Percentiles rank a stretch among this genome's conserved stretches.
Conservation (phyloP, 352 stramenopile species). For the Discostella stelligera region DNA sequence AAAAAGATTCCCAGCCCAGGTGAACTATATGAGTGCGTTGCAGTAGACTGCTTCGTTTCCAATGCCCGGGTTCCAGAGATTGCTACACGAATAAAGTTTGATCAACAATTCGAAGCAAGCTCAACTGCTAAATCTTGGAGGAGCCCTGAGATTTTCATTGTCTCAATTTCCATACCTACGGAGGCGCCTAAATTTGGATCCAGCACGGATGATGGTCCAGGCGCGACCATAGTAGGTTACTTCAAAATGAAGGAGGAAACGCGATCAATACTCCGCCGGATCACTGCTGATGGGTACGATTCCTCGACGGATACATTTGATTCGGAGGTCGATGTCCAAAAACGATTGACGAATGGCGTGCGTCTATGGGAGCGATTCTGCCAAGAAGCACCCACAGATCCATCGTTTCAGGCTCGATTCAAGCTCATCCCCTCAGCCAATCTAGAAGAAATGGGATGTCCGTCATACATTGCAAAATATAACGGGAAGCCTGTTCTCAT, state of each 20-base stretch:
- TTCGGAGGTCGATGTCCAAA: constrained; percentile 54
- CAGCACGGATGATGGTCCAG: constrained; percentile 59
- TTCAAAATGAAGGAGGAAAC: constrained; percentile 78
- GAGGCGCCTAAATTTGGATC: constrained; percentile 67
- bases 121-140: constrained; percentile 71
- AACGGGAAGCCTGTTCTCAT: constrained; percentile 82
- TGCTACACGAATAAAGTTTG: constrained; percentile 55
- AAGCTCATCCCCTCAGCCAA: constrained; percentile 76
- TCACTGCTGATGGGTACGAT: constrained; percentile 74
- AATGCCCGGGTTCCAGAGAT: constrained; percentile 59
- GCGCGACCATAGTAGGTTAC: constrained; percentile 72
- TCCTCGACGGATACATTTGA: constrained; percentile 41
- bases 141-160: constrained; percentile 75
- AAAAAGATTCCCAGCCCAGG: constrained; percentile 70
- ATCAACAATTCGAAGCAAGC: constrained; percentile 48
- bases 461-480: constrained; percentile 80
- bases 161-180: constrained; percentile 71
- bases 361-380: constrained; percentile 78
- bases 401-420: constrained; percentile 73
- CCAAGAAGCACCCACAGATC: constrained; percentile 65
- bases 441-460: constrained; percentile 74
- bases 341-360: constrained; percentile 69
- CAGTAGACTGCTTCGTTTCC: constrained; percentile 75
- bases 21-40: constrained; percentile 69
- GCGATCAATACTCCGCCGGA: constrained; percentile 63